Base-by-base conservation (phyloP, 768 basidiomycete species). In the Melanogaster broomeanus region DNA sequence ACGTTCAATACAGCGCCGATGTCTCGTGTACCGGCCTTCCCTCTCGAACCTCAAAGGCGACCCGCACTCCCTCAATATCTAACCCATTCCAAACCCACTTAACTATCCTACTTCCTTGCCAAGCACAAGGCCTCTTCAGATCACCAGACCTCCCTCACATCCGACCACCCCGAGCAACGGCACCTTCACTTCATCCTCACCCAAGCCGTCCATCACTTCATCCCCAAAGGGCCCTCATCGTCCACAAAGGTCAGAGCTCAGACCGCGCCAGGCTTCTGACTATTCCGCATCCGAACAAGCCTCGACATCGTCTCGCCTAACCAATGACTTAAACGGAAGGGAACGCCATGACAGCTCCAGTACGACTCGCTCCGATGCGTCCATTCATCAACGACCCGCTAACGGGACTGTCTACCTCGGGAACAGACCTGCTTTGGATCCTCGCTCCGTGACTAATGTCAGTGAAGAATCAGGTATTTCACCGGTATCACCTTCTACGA, bases 191-290 rank as follows among this genome's bases (percentile, higher is more conserved):
- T 65, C 77, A 16, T 55, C 63, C 37, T 71, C 74, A 22, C 75
- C 77, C 49, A 74, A 67, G 50, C 62, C 66, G 45, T 67, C 72
- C 50, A 66, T 71, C 31, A 74, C 74, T 51, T 67, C 76, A 39
- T 70, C 76, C 13, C 71, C 77, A 10, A 70, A 72, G 53, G 81
- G 80, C 16, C 86, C 87, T 16, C 73, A 79, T 44, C 79, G 87
- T 42, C 87, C 87, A 13, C 80, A 82, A 62, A 73, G 86, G 62
- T 88, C 87, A 13, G 87, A 87, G 43, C 68, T 84, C 35, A 77
- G 87, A 64, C 73, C 72, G 47, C 77, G 84, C 30, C 70, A 74
- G 49, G 66, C 70, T 47, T 78, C 82, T 19, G 83, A 85, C 43
- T 72, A 80, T 55, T 77, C 79, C 38, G 69, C 63, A 27, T 78